Evolutionary conservation across 805 yeast genomes (phyloP).

Genomic region (Saturnispora galanensis): DNA sequence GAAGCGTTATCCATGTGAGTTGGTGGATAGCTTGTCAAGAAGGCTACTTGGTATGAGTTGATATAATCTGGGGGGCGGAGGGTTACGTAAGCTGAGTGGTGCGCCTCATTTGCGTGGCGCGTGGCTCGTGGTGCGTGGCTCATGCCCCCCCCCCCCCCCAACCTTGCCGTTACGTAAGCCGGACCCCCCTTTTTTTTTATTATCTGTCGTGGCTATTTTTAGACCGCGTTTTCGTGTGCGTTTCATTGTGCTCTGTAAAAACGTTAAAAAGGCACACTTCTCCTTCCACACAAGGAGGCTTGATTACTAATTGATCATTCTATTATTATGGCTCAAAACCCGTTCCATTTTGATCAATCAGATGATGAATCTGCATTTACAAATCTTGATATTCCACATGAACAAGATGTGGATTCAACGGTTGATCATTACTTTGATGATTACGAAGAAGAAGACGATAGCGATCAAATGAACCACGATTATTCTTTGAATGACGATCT

Average conservation of each 20-base stretch:
- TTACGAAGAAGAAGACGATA: neutral
- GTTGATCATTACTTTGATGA: neutral
- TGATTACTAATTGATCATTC: neutral
- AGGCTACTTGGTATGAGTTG: neutral
- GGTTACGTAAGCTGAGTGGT: neutral
- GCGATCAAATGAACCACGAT: too few species aligned
- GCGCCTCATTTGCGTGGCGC: too few species aligned
- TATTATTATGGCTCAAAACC: constrained; percentile 3
- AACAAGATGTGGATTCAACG: neutral
- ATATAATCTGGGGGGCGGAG: neutral
- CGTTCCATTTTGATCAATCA: constrained; percentile 6
- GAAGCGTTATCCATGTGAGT: neutral
- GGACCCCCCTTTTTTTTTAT: neutral
- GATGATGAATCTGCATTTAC: neutral
- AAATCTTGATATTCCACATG: neutral
- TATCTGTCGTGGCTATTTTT: neutral
- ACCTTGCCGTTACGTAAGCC: neutral
- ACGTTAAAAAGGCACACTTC: neutral
- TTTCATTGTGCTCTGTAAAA: neutral
- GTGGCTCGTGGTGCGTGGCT: neutral
- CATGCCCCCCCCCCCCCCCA: neutral
- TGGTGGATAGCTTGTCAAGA: too few species aligned
- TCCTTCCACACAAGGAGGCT: neutral
- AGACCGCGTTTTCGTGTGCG: neutral
- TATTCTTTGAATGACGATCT: neutral